phyloP scores from a whole-genome alignment of 306 rosid genomes.

The Vicia faba region DNA sequence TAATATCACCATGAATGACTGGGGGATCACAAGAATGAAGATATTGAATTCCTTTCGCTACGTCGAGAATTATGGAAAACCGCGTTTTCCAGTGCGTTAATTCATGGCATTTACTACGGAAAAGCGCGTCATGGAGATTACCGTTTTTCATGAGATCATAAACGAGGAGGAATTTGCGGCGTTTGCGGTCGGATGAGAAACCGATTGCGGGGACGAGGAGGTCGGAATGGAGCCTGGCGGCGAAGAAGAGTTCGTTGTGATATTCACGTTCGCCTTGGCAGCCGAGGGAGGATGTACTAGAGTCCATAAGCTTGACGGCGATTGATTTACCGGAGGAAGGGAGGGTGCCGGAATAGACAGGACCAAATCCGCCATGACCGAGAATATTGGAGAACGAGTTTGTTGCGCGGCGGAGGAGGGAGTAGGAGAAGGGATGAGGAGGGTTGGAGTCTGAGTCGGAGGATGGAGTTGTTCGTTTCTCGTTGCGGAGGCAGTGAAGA shows the following conservation, averaged over 20 bases:
- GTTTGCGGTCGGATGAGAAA: conserved; percentile 69
- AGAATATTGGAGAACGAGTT: conserved; percentile 76
- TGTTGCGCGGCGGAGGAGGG: conserved; percentile 88
- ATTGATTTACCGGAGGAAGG: conserved; percentile 51
- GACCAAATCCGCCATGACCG: conserved; percentile 94
- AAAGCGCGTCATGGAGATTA: conserved; percentile 76
- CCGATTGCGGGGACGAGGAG: conserved; percentile 61
- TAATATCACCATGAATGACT: conserved; percentile 81
- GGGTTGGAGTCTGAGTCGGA: conserved; percentile 58
- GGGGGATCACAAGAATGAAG: conserved; percentile 83
- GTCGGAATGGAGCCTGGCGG: conserved; percentile 57
- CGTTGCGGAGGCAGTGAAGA: conserved; percentile 56
- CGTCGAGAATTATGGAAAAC: conserved; percentile 48
- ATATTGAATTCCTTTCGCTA: conserved; percentile 61
- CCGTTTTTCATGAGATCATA: conserved; percentile 78
- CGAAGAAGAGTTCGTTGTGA: conserved; percentile 90
- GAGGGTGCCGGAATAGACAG: conserved; percentile 66
- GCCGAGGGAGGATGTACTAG: conserved; percentile 46
- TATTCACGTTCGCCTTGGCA: conserved; percentile 87
- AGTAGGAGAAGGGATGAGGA: conserved; percentile 68
- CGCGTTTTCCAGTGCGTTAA: conserved; percentile 65
- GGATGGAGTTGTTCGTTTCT: conserved; percentile 66
- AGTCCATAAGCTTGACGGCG: conserved; percentile 93
- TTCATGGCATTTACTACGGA: conserved; percentile 55
- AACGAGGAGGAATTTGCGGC: conserved; percentile 69